These are phyloP conservation scores for Aurantiochytrium sp. DNA, from an alignment of 108 stramenopile genomes.

Conservation along the genomic window DNA sequence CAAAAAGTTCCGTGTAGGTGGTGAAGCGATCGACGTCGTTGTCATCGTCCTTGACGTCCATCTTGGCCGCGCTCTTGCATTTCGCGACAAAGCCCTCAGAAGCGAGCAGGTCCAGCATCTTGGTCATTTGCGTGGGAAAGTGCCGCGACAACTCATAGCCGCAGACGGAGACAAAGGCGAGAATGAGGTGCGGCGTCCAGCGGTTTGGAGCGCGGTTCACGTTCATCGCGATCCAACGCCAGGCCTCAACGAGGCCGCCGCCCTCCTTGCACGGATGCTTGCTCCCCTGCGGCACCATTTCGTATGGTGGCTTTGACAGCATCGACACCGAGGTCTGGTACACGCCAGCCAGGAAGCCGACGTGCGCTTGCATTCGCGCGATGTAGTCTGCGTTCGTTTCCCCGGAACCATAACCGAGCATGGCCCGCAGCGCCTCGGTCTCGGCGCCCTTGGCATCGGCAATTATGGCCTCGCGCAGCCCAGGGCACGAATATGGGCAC, in stretches of 20 bases:
- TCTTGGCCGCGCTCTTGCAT: not conserved
- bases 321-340: constrained; percentile 4
- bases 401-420: not conserved
- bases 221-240: constrained; percentile 9
- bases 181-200: constrained; percentile 5
- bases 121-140: not conserved
- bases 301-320: not conserved
- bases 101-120: not conserved
- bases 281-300: not conserved
- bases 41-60: not conserved
- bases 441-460: not conserved
- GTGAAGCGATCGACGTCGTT: not conserved
- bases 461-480: not conserved
- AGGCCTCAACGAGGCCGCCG: not conserved
- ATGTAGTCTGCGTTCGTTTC: constrained; percentile 28
- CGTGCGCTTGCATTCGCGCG: not conserved
- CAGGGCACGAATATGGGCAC: not conserved
- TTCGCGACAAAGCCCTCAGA: not conserved
- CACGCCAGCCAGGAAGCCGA: constrained; percentile 13
- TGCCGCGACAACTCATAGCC: constrained; percentile 6
- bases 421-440: not conserved
- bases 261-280: not conserved
- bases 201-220: not conserved
- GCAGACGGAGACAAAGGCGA: not conserved
- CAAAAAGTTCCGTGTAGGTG: not conserved